A percentile compares a stretch with the other conserved stretches of the same genome.
phyloP scores from a whole-genome alignment of 2,329 filamentous ascomycete genomes.

The Aureobasidium sp. region DNA sequence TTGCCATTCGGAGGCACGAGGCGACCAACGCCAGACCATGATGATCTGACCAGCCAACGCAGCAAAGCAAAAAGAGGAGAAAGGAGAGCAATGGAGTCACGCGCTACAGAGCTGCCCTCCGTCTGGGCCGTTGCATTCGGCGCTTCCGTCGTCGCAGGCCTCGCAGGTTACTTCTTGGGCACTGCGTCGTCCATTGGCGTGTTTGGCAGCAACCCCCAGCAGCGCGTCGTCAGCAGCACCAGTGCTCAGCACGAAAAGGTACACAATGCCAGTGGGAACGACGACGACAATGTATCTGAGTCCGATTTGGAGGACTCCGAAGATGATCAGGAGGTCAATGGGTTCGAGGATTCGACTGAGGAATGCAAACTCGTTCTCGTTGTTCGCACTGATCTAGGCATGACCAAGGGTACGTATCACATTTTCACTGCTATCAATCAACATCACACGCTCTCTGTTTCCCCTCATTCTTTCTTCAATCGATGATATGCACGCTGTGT shows the following conservation, averaged over 20 bases:
- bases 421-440: constrained; percentile 1
- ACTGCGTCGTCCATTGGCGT: constrained; percentile 63
- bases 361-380: constrained; percentile 94
- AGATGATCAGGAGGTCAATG: constrained; percentile 37
- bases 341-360: constrained; percentile 51
- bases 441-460: constrained; percentile 4
- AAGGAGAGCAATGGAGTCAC: constrained; percentile 9
- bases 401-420: constrained; percentile 74
- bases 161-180: constrained; percentile 68
- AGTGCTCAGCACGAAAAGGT: constrained; percentile 15
- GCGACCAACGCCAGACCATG: constrained; percentile 4
- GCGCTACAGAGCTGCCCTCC: constrained; percentile 38
- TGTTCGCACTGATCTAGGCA: constrained; percentile 87
- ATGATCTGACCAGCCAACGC: neutral
- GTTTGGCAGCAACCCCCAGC: constrained; percentile 37
- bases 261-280: constrained; percentile 29
- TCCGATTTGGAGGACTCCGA: constrained; percentile 26
- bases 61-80: constrained; percentile 9
- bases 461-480: neutral
- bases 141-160: constrained; percentile 64
- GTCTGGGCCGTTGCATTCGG: constrained; percentile 58
- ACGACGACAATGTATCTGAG: constrained; percentile 30
- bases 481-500: neutral
- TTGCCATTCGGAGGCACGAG: neutral
- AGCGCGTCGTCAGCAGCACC: constrained; percentile 15